Conservation (phyloP, 1,139 yeast species). For the Diutina pseudorugosa region DNA sequence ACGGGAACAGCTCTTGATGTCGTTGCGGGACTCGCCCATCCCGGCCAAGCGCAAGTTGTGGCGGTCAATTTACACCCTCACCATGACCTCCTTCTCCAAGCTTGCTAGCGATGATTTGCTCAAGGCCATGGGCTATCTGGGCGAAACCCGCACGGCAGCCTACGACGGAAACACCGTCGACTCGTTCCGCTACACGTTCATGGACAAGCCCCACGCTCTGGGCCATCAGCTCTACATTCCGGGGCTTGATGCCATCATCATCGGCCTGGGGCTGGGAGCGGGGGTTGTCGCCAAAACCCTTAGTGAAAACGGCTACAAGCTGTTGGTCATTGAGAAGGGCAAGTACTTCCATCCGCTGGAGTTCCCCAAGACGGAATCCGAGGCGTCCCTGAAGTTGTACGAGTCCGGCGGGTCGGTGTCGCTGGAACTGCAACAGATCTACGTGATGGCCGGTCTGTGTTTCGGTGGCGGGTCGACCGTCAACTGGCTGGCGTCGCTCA, state of each 20-base stretch:
- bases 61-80: conserved; percentile 14
- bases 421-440: conserved; percentile 22
- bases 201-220: conserved; percentile 19
- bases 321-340: conserved; percentile 45
- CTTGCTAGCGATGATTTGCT: conserved; percentile 23
- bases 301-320: conserved; percentile 29
- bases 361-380: conserved; percentile 24
- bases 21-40: conserved; percentile 30
- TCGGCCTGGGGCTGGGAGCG: conserved; percentile 50
- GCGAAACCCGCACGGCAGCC: conserved; percentile 19
- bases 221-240: conserved; percentile 24
- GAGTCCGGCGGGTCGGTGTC: conserved; percentile 29
- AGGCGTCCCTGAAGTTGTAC: conserved; percentile 25
- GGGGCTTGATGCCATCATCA: conserved; percentile 28
- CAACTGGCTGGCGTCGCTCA: conserved; percentile 50
- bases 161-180: conserved; percentile 18
- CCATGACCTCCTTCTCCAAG: conserved; percentile 14
- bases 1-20: conserved; percentile 16
- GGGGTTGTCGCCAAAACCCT: conserved; percentile 46
- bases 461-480: conserved; percentile 54
- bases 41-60: conserved; percentile 18
- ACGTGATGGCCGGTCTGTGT: conserved; percentile 40
- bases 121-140: conserved; percentile 25
- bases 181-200: conserved; percentile 19
- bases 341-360: conserved; percentile 28